Conservation (phyloP, 202 grass and related monocot species). For the Zoysia matrella region DNA sequence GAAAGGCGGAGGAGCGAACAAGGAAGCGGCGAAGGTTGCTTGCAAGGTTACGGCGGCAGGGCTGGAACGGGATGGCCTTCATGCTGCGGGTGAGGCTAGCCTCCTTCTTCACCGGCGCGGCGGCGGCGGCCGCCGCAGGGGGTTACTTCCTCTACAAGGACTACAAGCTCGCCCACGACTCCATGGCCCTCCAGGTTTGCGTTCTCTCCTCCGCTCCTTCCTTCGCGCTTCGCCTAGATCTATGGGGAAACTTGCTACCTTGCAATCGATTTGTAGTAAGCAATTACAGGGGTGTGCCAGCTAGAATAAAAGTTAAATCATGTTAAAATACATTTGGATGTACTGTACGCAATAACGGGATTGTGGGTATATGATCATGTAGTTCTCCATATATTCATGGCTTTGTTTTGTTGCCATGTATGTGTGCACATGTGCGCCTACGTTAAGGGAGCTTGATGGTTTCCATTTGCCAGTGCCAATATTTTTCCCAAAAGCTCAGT, state of each 20-base stretch:
- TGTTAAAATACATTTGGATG: not conserved
- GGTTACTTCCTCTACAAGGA: conserved; percentile 97
- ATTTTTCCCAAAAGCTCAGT: not conserved
- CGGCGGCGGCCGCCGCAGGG: conserved; percentile 58
- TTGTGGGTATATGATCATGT: not conserved
- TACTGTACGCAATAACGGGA: not conserved
- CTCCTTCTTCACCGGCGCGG: conserved; percentile 94
- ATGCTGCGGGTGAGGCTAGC: conserved; percentile 88
- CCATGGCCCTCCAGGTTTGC: conserved; percentile 67
- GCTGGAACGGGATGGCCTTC: conserved; percentile 67
- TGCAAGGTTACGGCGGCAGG: not conserved
- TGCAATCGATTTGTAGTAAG: not conserved
- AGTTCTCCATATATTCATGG: not conserved
- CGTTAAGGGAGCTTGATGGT: not conserved
- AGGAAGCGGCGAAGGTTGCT: conserved; percentile 10
- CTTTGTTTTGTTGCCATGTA: not conserved
- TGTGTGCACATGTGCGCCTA: not conserved
- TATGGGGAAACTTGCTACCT: not conserved
- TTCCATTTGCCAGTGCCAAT: not conserved
- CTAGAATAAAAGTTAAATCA: not conserved
- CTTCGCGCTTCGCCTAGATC: not conserved
- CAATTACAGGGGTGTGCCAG: not conserved
- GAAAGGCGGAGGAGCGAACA: not conserved
- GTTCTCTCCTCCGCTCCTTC: not conserved
- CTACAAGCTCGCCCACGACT: conserved; percentile 84